Evolutionary conservation across 1,139 yeast genomes (phyloP).

Genomic region (Taphrina pruni): DNA sequence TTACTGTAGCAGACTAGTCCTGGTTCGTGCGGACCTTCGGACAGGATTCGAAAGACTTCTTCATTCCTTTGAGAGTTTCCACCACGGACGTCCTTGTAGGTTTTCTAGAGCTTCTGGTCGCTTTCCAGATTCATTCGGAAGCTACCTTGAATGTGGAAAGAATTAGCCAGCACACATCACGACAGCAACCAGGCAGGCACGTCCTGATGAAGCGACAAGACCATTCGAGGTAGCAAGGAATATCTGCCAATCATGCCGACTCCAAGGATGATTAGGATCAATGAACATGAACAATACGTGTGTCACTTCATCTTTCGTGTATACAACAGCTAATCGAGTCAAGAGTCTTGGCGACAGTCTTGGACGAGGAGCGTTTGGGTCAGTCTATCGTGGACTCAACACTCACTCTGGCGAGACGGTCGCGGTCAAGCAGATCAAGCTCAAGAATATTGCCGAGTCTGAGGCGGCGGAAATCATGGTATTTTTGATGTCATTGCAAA

Average conservation of each 20-base stretch:
- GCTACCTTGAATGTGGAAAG: too few relatives aligned
- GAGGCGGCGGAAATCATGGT: slow-evolving; percentile 50
- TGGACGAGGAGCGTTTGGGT: slow-evolving; percentile 82
- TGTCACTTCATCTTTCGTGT: neutral
- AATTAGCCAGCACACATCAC: too few relatives aligned
- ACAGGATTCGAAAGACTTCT: too few relatives aligned
- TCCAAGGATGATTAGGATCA: slow-evolving; percentile 28
- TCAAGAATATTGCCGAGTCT: slow-evolving; percentile 54
- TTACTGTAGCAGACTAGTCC: too few relatives aligned
- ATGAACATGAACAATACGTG: slow-evolving; percentile 37
- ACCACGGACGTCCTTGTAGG: too few relatives aligned
- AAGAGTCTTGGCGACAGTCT: slow-evolving; percentile 61
- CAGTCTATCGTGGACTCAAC: slow-evolving; percentile 72
- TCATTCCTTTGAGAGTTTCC: too few relatives aligned
- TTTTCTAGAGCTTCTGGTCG: too few relatives aligned
- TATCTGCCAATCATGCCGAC: slow-evolving; percentile 9
- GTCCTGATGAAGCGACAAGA: neutral
- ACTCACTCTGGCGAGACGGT: slow-evolving; percentile 68
- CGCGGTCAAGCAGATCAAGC: slow-evolving; percentile 81
- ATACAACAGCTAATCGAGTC: neutral
- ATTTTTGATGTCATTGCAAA: neutral
- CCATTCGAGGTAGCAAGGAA: neutral
- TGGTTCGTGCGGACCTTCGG: too few relatives aligned
- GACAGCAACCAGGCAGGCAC: too few relatives aligned
- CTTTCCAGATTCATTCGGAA: too few relatives aligned